Evolutionary conservation across 106 monocot species (phyloP).

Genomic region (Allium cepa): DNA sequence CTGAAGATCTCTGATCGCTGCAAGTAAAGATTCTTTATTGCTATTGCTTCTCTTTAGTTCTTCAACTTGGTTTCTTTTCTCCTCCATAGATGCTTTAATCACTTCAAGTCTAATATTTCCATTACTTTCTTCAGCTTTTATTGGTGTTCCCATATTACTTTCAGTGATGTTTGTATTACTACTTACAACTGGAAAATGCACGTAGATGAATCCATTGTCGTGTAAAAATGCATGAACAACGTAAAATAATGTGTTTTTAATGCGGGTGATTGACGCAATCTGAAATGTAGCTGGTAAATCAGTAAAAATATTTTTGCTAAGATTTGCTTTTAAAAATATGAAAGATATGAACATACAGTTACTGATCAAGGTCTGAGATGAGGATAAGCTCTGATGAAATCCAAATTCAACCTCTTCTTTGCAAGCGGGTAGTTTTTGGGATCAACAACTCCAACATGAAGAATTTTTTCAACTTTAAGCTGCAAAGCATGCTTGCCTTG

Average conservation of each 20-base stretch:
- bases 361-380: constrained; percentile 55
- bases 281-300: constrained; percentile 7
- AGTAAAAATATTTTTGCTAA: neutral
- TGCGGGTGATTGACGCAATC: constrained; percentile 55
- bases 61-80: constrained; percentile 56
- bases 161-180: constrained; percentile 19
- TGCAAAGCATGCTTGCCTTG: constrained; percentile 33
- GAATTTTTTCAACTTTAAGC: constrained; percentile 60
- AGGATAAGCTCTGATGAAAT: constrained; percentile 34
- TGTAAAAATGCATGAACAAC: constrained; percentile 58
- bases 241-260: constrained; percentile 38
- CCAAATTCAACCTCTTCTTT: constrained; percentile 29
- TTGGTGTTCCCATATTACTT: constrained; percentile 28
- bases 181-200: constrained; percentile 73
- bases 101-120: constrained; percentile 28
- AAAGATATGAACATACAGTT: constrained; percentile 24
- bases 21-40: constrained; percentile 53
- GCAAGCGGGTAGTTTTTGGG: constrained; percentile 41
- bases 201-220: constrained; percentile 57
- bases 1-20: constrained; percentile 52
- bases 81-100: constrained; percentile 53
- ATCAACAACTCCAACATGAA: constrained; percentile 66
- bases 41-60: constrained; percentile 68
- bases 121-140: neutral
- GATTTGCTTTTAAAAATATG: too few species aligned